Evolutionary conservation across 2,329 filamentous ascomycete species (phyloP), one percentile per base, ranked within the genome.

Genomic region (Ophiostoma ips): DNA sequence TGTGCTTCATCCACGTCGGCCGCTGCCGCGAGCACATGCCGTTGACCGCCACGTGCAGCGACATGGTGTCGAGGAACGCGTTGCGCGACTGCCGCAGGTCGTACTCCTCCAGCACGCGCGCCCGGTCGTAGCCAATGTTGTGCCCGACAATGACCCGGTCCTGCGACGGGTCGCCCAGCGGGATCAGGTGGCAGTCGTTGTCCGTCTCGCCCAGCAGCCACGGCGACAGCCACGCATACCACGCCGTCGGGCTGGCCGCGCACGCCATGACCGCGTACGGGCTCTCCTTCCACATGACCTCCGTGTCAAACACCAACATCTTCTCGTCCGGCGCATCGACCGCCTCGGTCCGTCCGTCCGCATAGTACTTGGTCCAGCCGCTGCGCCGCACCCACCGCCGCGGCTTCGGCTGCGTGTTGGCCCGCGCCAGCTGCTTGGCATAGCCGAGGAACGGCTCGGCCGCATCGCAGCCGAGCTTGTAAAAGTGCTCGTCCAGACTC

Each of bases 21-120:
- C 92, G 78, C 64, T 98, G 92, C 56, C 85, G 83, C 19, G 92
- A 96, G 66, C 92, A 98, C 92, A 98, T 98, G 55, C 92, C 92
- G 62, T 98, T 98, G 21, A 95, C 90, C 2, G 94, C 94, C 8
- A 95, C 90, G 63, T 98, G 92, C 18, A 98, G 70, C 2, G 90
- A 96, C 92, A 98, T 98, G 30, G 92, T 98, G 63, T 98, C 92
- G 48, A 98, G 67, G 62, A 95, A 98, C 40, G 79, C 83, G 58
- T 88, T 96, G 36, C 80, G 78, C 1, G 87, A 83, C 63, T 95
- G 90, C 50, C 78, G 71, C 37, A 96, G 66, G 59, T 82, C 76
- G 63, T 98, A 98, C 63, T 98, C 92, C 62, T 98, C 92, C 18
- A 81, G 66, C 50, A 95, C 78, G 34, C 94, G 77, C 15, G 90